Base-by-base conservation (phyloP, 441 rosid species). In the Bocquillonia castaneifolia region DNA sequence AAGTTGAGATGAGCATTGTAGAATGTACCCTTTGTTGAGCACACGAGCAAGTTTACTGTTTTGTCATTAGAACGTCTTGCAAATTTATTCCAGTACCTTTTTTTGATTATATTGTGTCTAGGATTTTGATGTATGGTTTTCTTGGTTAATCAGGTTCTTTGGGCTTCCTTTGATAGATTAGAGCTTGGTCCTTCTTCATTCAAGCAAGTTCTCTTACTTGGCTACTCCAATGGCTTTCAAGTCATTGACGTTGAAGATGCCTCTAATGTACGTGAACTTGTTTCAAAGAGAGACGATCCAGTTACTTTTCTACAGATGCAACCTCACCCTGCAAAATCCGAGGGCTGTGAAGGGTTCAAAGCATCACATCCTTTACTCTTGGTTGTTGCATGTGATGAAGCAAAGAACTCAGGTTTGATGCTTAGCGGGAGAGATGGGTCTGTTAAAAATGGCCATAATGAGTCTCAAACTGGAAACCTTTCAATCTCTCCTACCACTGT, bases 221-320 rank as follows among this genome's bases (percentile, higher is more conserved):
- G 98, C 36, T 94, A 94, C 75, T 76, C 84, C 68, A 94, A 86
- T 80, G 99, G 99, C 22, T 92, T 94, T 79, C 98, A 94, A 84
- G 93, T 94, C 57, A 88, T 90, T 63, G 96, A 94, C 45, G 89
- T 90, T 5, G 94, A 92, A 70, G 93, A 90, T 67, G 87, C 96
- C 47, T 81, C 85, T 66, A 81, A 85, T 71, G 89, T 94, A 63
- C 69, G 69, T 57, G 99, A 90, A 71, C 75, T 92, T 60, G 93
- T 92, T 63, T 94, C 98, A 0, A 90, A 84, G 81, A 85, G 83
- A 64, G 99, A 86, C 69, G 92, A 82, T 73, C 89, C 96, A 0
- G 97, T 90, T 75, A 90, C 97, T 5, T 91, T 90, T 64, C 60
- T 92, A 74, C 98, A 88, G 79, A 88, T 92, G 89, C 98, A 87